Evolutionary conservation across 1,139 yeast genomes (phyloP).

Genomic region (Pichia sp.): DNA sequence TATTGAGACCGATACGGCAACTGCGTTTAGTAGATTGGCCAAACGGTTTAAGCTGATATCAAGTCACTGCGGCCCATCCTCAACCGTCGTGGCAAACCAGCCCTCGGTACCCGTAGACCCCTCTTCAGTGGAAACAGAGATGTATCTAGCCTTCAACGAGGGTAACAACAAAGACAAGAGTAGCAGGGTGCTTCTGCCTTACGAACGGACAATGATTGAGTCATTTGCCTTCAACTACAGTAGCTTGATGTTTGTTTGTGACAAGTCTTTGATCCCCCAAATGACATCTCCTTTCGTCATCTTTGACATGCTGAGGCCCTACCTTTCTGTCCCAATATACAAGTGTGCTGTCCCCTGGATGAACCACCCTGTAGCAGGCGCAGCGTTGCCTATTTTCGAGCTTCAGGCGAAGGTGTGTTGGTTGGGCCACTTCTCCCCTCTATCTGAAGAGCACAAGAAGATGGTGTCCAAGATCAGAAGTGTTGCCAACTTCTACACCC

Average conservation of each 20-base stretch:
- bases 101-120: constrained; percentile 4
- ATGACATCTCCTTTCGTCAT: constrained; percentile 31
- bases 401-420: constrained; percentile 31
- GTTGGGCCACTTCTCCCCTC: constrained; percentile 24
- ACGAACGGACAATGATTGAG: constrained; percentile 30
- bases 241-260: constrained; percentile 27
- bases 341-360: constrained; percentile 33
- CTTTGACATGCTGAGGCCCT: constrained; percentile 24
- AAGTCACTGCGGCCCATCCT: background rate
- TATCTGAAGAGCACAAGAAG: constrained; percentile 12
- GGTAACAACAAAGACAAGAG: background rate
- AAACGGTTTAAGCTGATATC: background rate
- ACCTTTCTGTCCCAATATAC: constrained; percentile 24
- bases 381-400: constrained; percentile 29
- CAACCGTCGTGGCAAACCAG: background rate
- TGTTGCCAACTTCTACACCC: constrained; percentile 22
- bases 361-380: constrained; percentile 34
- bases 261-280: constrained; percentile 18
- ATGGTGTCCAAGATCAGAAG: constrained; percentile 18
- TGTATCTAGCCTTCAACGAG: background rate
- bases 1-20: background rate
- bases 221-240: constrained; percentile 31
- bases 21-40: background rate
- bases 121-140: constrained; percentile 4
- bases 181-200: constrained; percentile 10